These are phyloP conservation scores for Eutrema heterophyllum DNA, from an alignment of 345 rosid species.

Conservation along the genomic window DNA sequence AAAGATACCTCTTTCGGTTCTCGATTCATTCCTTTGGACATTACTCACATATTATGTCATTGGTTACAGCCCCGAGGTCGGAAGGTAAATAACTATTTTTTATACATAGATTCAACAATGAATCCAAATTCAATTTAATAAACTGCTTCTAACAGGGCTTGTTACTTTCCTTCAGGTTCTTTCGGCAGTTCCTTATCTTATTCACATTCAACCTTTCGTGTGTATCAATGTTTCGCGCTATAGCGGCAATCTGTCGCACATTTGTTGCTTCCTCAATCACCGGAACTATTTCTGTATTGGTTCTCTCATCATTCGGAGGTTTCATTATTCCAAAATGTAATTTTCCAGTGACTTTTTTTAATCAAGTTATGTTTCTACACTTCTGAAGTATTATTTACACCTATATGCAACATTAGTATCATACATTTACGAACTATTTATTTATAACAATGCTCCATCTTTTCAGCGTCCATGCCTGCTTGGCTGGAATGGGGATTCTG, in stretches of 20 bases:
- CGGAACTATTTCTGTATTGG: slow-evolving; percentile 32
- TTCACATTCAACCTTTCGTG: slow-evolving; percentile 45
- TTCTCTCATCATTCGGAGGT: slow-evolving; percentile 52
- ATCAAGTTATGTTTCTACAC: neutral
- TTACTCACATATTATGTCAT: slow-evolving; percentile 47
- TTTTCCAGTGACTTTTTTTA: neutral
- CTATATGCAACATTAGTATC: neutral
- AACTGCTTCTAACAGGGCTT: neutral
- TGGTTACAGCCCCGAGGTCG: slow-evolving; percentile 41
- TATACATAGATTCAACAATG: slow-evolving; percentile 21
- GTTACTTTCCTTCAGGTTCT: slow-evolving; percentile 29
- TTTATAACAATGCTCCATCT: neutral
- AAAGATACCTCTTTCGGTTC: slow-evolving; percentile 40
- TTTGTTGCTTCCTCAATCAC: slow-evolving; percentile 39
- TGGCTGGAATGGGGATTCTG: slow-evolving; percentile 77
- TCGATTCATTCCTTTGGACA: slow-evolving; percentile 42
- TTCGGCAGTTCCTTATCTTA: slow-evolving; percentile 46
- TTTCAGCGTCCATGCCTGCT: slow-evolving; percentile 43
- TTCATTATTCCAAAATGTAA: slow-evolving; percentile 51
- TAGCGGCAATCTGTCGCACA: slow-evolving; percentile 43
- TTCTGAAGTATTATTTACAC: neutral
- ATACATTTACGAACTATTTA: no score
- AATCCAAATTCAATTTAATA: neutral
- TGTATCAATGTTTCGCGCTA: slow-evolving; percentile 44
- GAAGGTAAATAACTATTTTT: slow-evolving; percentile 39